Evolutionary conservation across 805 yeast genomes (phyloP).

Genomic region (Metschnikowia gelsemii): DNA sequence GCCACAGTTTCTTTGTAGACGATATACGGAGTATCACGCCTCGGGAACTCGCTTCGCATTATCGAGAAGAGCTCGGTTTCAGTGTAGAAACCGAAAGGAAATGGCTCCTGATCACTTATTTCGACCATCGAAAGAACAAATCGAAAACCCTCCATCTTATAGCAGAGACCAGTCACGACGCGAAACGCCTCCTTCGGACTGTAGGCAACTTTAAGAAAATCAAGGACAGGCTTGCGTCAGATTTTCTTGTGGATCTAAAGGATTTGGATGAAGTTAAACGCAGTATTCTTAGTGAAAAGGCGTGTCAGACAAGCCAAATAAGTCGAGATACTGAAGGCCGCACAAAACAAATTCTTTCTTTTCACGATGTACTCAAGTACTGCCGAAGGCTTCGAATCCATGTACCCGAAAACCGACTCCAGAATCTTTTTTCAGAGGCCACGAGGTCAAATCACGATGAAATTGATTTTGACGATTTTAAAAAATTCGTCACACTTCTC

Average conservation of each 20-base stretch:
- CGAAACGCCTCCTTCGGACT: constrained; percentile 53
- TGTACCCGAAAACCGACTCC: constrained; percentile 54
- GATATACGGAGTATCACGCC: constrained; percentile 60
- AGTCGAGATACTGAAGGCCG: constrained; percentile 21
- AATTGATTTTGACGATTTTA: constrained; percentile 71
- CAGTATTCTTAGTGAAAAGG: constrained; percentile 27
- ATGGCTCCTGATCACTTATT: constrained; percentile 84
- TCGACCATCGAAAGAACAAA: constrained; percentile 55
- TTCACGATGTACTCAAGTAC: constrained; percentile 66
- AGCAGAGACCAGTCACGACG: constrained; percentile 60
- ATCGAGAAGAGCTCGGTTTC: constrained; percentile 80
- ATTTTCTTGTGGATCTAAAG: constrained; percentile 45
- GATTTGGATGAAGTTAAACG: constrained; percentile 33
- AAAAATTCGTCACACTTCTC: constrained; percentile 65
- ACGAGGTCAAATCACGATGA: constrained; percentile 25
- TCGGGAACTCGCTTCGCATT: constrained; percentile 75
- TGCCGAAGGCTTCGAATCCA: constrained; percentile 71
- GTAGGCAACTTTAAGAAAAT: constrained; percentile 64
- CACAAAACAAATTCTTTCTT: constrained; percentile 42
- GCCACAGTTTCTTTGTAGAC: constrained; percentile 48
- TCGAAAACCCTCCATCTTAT: constrained; percentile 78
- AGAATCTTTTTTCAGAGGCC: constrained; percentile 51
- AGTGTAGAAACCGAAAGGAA: constrained; percentile 59
- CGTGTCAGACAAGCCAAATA: too few species aligned
- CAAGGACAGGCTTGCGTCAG: constrained; percentile 55